Base-by-base conservation (phyloP, 1,284 basidiomycete genomes). In the Cryptococcus sp. region DNA sequence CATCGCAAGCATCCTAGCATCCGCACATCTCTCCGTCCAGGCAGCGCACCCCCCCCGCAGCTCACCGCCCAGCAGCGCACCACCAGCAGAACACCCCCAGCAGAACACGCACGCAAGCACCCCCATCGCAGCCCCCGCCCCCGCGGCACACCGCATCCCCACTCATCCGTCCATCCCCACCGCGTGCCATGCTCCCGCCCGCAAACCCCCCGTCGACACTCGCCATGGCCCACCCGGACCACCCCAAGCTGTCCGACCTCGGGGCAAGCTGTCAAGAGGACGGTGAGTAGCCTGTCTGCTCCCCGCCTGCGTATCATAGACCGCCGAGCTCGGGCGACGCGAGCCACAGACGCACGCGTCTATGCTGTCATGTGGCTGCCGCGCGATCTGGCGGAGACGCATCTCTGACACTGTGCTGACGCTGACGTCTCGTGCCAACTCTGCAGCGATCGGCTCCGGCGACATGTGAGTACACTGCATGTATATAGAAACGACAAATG, bases 221-320 rank as follows among this genome's bases (percentile, higher is more conserved):
- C 18, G 55, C 67, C 4, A 46, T 58, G 43, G 49, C 55, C 24
- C 69, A 71, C 53, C 67, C 69, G 3, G 66, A 71, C 53, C 69
- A 71, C 57, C 69, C 69, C 20, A 66, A 52, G 23, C 50, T 71
- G 24, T 51, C 64, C 5, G 67, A 70, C 57, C 58, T 70, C 45
- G 59, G 37, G 8, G 21, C 57, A 35, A 13, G 52, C 21, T 50
- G 50, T 12, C 18, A 54, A 28, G 57, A 61, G 20, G 38, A 54
- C 39, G 36, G 57, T 63, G 52, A 53, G 61, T 62, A 53, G 61
- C 61, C 21, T 51, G n/a, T 44, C 28, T 47, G 15, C 51, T 16
- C 24, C 7, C 44, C 33, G 21, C 23, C 37, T 11, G 8, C 21
- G 13, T 1, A 2, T 7, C 21, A n/a, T 51, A 5, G 9, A 9